A percentile compares a stretch with the other conserved stretches of the same genome.
Evolutionary conservation across 2,329 filamentous ascomycete species (phyloP).

Genomic region (Gliomastix tumulicola): DNA sequence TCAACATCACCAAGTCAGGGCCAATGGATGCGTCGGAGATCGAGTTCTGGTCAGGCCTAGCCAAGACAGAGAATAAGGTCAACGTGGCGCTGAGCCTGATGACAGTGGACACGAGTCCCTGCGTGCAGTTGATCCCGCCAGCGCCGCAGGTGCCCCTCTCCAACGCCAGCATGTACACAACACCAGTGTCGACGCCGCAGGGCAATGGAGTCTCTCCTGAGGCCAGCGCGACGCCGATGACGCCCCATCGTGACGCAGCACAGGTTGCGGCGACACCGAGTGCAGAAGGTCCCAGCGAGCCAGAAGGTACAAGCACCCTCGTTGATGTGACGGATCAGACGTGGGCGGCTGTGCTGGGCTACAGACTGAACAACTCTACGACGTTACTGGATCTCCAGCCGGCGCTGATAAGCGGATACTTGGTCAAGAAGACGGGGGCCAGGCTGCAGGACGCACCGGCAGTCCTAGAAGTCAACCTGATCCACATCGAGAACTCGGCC

Average conservation of each 20-base stretch:
- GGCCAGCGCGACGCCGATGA: conserved; percentile 42
- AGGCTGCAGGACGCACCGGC: conserved; percentile 50
- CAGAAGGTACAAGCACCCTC: conserved; percentile 54
- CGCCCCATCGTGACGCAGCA: conserved; percentile 34
- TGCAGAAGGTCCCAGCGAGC: conserved; percentile 32
- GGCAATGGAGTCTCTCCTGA: conserved; percentile 54
- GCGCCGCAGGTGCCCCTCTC: conserved; percentile 38
- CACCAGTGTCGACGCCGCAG: conserved; percentile 63
- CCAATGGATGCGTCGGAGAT: conserved; percentile 61
- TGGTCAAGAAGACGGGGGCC: conserved; percentile 55
- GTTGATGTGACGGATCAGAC: conserved; percentile 68
- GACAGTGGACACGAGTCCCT: conserved; percentile 58
- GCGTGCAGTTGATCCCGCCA: conserved; percentile 55
- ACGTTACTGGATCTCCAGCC: conserved; percentile 48
- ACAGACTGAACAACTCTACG: conserved; percentile 55
- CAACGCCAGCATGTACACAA: conserved; percentile 43
- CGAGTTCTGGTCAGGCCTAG: conserved; percentile 49
- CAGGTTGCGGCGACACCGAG: conserved; percentile 37
- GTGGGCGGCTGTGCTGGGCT: conserved; percentile 66
- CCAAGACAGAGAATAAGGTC: conserved; percentile 42
- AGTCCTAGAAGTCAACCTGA: conserved; percentile 57
- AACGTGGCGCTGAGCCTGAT: conserved; percentile 51
- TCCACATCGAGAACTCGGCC: conserved; percentile 45
- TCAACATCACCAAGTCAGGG: conserved; percentile 67
- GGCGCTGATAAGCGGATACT: conserved; percentile 56